Conservation (phyloP, 768 basidiomycete species). For the Pisolithus orientalis region DNA sequence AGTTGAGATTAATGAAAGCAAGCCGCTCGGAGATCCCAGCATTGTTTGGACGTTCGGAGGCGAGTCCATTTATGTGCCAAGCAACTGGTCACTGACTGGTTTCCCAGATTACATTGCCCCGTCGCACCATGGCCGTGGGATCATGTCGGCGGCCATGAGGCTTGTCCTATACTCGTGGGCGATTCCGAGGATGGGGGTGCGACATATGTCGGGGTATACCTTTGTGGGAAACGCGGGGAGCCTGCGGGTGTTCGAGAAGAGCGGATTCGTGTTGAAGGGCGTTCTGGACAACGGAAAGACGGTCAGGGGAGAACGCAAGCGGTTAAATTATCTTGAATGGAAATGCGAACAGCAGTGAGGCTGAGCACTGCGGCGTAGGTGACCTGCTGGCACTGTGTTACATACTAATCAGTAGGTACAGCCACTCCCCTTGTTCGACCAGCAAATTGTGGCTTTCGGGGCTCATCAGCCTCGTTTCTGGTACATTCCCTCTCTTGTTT, state of each 20-base stretch:
- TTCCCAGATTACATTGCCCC: constrained; percentile 52
- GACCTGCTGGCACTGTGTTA: too few relatives aligned
- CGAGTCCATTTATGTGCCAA: constrained; percentile 21
- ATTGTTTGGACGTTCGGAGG: constrained; percentile 61
- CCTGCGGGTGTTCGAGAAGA: constrained; percentile 60
- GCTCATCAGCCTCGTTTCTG: not conserved
- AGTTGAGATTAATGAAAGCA: constrained; percentile 35
- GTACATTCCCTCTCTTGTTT: not conserved
- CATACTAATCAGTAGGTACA: too few relatives aligned
- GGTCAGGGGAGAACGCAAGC: constrained; percentile 33
- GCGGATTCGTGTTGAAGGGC: constrained; percentile 42
- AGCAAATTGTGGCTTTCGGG: too few relatives aligned
- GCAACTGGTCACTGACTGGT: not conserved
- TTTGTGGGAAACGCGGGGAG: constrained; percentile 55
- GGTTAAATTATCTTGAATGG: constrained; percentile 34
- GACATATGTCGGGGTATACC: constrained; percentile 37
- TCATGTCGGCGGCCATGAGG: constrained; percentile 63
- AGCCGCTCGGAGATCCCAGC: constrained; percentile 42
- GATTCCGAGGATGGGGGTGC: constrained; percentile 57
- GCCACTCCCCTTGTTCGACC: too few relatives aligned
- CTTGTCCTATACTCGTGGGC: constrained; percentile 54
- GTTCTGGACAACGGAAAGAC: constrained; percentile 33
- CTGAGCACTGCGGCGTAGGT: not conserved
- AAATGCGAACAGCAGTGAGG: not conserved
- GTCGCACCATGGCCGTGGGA: constrained; percentile 59